Base-by-base conservation (phyloP, 768 basidiomycete species). In the Ramaria rubella region DNA sequence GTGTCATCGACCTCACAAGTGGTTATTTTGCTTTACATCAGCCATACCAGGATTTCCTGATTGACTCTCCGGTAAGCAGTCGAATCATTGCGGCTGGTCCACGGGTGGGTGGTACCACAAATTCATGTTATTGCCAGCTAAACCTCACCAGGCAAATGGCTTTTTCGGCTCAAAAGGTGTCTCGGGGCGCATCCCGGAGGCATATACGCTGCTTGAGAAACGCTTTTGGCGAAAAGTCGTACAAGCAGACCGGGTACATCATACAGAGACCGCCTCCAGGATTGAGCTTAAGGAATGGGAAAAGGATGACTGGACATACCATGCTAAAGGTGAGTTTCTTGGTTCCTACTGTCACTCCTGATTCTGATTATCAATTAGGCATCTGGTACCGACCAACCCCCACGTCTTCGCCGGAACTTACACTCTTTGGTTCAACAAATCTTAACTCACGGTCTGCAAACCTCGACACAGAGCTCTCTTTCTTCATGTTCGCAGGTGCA, bases 391-490 rank as follows among this genome's bases (percentile, higher is more conserved):
- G 90, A 2, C 82, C 83, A 17, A 71, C 71, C 7, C 66, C 74
- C 1, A 69, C 69, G 24, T 70, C 75, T 5, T 70, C 69, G 29
- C 94, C 87, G 1, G 65, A 81, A 51, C 68, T 92, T 31, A 94
- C 94, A 0, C 79, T 97, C 49, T 90, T 97, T 68, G 94, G 94
- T 9, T 95, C 93, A 0, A 95, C 94, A 3, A 97, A 97, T 68
- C 80, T 97, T 49, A 94, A 94, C 65, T 87, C 92, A 3, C 86
- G 94, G 4, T 94, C 93, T 1, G 81, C 91, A 1, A 82, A 90
- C 61, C 81, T 97, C 36, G 94, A 96, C 68, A 91, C 90, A 8
- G 94, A 96, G 64, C 76, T 96, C 30, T 94, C 92, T 0, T 90
- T 96, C 68, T 66, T 94, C 46, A 81, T 96, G 78, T 66, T 86